Conservation (phyloP, 768 basidiomycete species). For the Lactarius indigo region DNA sequence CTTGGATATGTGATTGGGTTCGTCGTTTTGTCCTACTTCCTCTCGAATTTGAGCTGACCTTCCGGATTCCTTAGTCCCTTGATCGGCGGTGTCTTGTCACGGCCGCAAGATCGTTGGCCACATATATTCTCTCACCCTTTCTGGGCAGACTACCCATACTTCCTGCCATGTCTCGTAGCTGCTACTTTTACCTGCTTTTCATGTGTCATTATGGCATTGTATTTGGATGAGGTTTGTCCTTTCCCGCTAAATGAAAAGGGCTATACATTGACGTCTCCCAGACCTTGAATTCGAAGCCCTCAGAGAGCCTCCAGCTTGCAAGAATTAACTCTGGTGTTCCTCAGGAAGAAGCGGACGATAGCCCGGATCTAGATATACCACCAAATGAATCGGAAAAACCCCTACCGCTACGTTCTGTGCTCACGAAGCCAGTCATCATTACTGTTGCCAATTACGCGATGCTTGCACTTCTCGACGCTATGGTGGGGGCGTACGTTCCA, state of each 20-base stretch:
- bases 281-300: neutral
- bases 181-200: neutral
- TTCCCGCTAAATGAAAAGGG: neutral
- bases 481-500: slow-evolving; percentile 40
- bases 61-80: slow-evolving; percentile 15
- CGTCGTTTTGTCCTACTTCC: neutral
- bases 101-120: slow-evolving; percentile 25
- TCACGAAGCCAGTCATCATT: slow-evolving; percentile 33
- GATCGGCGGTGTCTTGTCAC: slow-evolving; percentile 26
- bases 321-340: neutral
- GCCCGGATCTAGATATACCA: neutral
- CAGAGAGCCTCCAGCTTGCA: neutral
- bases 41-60: neutral
- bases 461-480: slow-evolving; percentile 42
- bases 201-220: neutral
- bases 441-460: slow-evolving; percentile 41
- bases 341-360: neutral
- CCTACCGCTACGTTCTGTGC: slow-evolving; percentile 32
- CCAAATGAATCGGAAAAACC: slow-evolving; percentile 9
- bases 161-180: slow-evolving; percentile 24
- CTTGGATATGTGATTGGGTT: slow-evolving; percentile 14
- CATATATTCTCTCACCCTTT: slow-evolving; percentile 20
- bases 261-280: neutral
- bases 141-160: slow-evolving; percentile 28
- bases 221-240: neutral